Evolutionary conservation across 1,284 basidiomycete species (phyloP).

Genomic region (Rhodotorula sp.): DNA sequence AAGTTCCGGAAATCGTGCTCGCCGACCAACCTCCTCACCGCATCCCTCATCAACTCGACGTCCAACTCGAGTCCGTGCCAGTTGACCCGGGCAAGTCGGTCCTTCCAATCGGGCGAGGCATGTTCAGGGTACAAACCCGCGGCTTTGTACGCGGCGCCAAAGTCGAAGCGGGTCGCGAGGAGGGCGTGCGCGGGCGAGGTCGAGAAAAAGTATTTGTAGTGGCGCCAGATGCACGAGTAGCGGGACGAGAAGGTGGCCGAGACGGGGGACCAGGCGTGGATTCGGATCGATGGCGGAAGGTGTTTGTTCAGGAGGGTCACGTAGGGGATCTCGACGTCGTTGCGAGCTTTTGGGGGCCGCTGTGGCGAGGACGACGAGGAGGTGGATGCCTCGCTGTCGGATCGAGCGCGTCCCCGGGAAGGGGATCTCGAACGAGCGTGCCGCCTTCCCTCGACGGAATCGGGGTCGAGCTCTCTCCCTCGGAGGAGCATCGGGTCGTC

Average conservation of each 20-base stretch:
- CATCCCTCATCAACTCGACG: conserved; percentile 72
- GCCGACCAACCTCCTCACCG: conserved; percentile 70
- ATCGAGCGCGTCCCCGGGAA: conserved; percentile 6
- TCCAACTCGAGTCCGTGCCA: conserved; percentile 61
- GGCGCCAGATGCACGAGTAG: conserved; percentile 79
- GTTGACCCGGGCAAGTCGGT: conserved; percentile 38
- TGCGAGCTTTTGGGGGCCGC: background rate
- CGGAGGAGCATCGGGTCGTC: conserved; percentile 33
- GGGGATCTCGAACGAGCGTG: conserved; percentile 17
- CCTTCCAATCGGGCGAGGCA: conserved; percentile 24
- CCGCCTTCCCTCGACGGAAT: conserved; percentile 37
- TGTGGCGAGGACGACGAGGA: conserved; percentile 1
- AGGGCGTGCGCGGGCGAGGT: conserved; percentile 35
- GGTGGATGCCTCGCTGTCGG: conserved; percentile 2
- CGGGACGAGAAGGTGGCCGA: conserved; percentile 75
- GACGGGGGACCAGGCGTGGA: conserved; percentile 97
- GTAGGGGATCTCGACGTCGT: conserved; percentile 67
- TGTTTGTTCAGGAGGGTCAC: conserved; percentile 80
- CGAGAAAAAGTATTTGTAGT: conserved; percentile 97
- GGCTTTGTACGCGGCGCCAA: conserved; percentile 31
- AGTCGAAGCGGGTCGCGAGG: conserved; percentile 29
- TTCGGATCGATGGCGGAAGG: conserved; percentile 81
- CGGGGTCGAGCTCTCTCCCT: conserved; percentile 40
- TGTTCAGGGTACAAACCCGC: conserved; percentile 5
- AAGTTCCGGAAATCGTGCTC: conserved; percentile 96